Base-by-base conservation (phyloP, 2,329 filamentous ascomycete genomes). In the Cladosporium sp. region DNA sequence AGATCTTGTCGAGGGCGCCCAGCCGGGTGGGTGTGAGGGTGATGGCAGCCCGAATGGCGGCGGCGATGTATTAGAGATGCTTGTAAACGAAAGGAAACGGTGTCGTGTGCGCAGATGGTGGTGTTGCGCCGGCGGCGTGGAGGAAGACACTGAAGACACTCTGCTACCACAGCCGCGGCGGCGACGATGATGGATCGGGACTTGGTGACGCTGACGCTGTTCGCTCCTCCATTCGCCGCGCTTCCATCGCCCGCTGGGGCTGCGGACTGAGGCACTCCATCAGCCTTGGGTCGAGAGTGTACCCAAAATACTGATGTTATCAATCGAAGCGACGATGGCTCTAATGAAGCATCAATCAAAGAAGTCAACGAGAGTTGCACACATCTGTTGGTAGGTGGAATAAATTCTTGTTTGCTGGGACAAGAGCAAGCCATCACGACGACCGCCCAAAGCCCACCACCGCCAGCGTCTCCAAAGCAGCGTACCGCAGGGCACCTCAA, bases 1-100 rank as follows among this genome's bases (percentile, higher is more conserved):
- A 30, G 38, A 52, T 22, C 25, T 36, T 43, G 43, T 59, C 39
- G 47, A 45, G 49, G 56, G 40, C 49, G 47, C 56, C 56, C 56
- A 59, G 56, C 56, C 56, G 56, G 56, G 15, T 39, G 47, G 20
- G 30, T 19, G 34, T 49, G 20, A 20, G 2, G 14, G 42, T 11
- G 54, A 47, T n/a, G 17, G 25, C 39, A 55, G 17, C n/a, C 38
- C 39, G 9, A 36, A 39, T 25, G 51, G 51, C 51, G 17, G 17
- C 11, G 12, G 12, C 11, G 39, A 28, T 40, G 15, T 43, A 14
- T 36, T 20, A 20, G 51, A 5, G 30, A 36, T 55, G 38, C 30
- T 37, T 43, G 50, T 22, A 20, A 45, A 20, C n/a, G 39, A 37
- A 40, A 30, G 34, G 34, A 49, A 49, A 39, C 22, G 19, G 7